phyloP scores from a whole-genome alignment of 2,329 filamentous ascomycete genomes.

The Paracorniculantispora psalliotae region DNA sequence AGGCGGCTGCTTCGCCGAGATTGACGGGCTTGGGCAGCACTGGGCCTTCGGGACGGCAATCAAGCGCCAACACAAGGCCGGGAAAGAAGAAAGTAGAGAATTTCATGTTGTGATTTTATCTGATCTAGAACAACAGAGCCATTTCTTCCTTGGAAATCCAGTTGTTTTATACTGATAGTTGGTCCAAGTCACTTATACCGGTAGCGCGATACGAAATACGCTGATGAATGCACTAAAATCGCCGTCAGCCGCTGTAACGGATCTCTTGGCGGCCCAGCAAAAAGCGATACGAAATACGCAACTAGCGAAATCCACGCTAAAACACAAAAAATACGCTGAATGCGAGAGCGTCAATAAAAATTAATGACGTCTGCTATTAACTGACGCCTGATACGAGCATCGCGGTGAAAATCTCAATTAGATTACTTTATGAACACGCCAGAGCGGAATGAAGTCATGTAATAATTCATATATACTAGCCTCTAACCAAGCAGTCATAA shows the following conservation, averaged over 20 bases:
- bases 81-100: not conserved
- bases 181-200: not conserved
- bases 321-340: not conserved
- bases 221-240: too few species aligned
- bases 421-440: too few species aligned
- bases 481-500: not conserved
- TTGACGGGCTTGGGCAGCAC: conserved; percentile 25
- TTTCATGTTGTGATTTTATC: not conserved
- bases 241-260: too few species aligned
- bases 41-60: conserved; percentile 21
- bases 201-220: conserved; percentile 1
- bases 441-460: too few species aligned
- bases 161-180: not conserved
- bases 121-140: not conserved
- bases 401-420: not conserved
- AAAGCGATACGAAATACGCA: conserved; percentile 4
- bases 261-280: conserved; percentile 4
- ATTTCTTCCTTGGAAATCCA: too few species aligned
- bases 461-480: too few species aligned
- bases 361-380: not conserved
- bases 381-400: too few species aligned
- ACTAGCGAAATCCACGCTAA: not conserved
- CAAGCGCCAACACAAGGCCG: too few species aligned
- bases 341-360: not conserved
- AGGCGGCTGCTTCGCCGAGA: conserved; percentile 21